A percentile compares a stretch with the other conserved stretches of the same genome.
Evolutionary conservation across 177 flowering plant species (phyloP).

Genomic region (Vitis hybrid): DNA sequence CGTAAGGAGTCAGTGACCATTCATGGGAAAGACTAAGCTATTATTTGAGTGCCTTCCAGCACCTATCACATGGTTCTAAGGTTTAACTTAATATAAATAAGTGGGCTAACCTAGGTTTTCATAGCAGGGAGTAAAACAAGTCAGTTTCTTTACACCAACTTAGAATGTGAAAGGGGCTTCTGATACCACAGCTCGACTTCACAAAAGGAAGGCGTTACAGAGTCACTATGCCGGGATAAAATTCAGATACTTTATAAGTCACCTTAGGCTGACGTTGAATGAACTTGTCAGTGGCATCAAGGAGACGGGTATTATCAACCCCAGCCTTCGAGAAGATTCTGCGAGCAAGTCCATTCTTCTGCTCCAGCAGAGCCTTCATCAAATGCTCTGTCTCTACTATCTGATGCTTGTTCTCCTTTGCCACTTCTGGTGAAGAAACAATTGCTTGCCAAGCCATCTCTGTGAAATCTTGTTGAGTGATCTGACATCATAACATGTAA

Average conservation of each 20-base stretch:
- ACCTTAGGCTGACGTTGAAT: conserved; percentile 96
- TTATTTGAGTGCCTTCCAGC: too few relatives aligned
- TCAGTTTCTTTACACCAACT: too few relatives aligned
- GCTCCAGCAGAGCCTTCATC: conserved; percentile 93
- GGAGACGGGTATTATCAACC: conserved; percentile 83
- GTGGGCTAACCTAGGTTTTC: too few relatives aligned
- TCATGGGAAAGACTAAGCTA: too few relatives aligned
- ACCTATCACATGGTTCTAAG: too few relatives aligned
- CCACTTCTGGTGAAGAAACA: conserved; percentile 91
- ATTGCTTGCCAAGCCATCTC: conserved; percentile 99
- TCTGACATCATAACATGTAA: conserved; percentile 38
- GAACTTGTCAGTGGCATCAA: conserved; percentile 86
- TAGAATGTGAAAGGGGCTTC: too few relatives aligned
- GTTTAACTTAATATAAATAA: too few relatives aligned
- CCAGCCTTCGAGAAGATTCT: conserved; percentile 86
- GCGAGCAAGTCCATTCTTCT: conserved; percentile 97
- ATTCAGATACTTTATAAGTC: not conserved
- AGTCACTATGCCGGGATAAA: not conserved
- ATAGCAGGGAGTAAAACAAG: too few relatives aligned
- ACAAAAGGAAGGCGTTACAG: not conserved
- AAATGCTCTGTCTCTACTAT: conserved; percentile 98
- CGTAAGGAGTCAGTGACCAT: too few relatives aligned
- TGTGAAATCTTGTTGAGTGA: conserved; percentile 96
- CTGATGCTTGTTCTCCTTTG: conserved; percentile 94
- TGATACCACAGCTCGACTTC: not conserved